These are phyloP conservation scores for Ophiocordyceps sinensis DNA, from an alignment of 2,329 filamentous ascomycete genomes.

Conservation along the genomic window DNA sequence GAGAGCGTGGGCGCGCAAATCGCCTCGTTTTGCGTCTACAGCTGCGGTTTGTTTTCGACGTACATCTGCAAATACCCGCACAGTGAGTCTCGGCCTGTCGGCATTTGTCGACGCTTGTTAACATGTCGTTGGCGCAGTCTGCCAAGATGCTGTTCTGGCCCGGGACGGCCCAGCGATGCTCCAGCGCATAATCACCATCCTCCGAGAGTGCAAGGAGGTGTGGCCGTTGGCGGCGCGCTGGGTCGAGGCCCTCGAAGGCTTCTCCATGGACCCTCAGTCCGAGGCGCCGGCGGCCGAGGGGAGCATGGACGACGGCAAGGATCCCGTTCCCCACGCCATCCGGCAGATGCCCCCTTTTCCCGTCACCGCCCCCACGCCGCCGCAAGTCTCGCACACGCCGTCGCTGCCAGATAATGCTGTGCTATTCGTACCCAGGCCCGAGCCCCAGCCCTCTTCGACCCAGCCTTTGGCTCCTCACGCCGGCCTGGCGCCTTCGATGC, in stretches of 20 bases:
- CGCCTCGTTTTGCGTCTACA: conserved; percentile 39
- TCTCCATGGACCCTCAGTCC: conserved; percentile 28
- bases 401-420: conserved; percentile 6
- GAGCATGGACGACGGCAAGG: conserved; percentile 34
- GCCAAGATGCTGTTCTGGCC: conserved; percentile 23
- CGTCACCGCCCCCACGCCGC: conserved; percentile 1
- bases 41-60: conserved; percentile 35
- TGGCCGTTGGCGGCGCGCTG: conserved; percentile 40
- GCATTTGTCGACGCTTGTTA: neutral
- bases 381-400: neutral
- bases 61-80: conserved; percentile 37
- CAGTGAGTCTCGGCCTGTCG: conserved; percentile 18
- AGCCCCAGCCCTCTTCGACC: conserved; percentile 9
- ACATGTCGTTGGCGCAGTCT: conserved; percentile 17
- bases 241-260: conserved; percentile 33
- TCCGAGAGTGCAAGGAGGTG: conserved; percentile 32
- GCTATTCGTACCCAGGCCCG: conserved; percentile 8
- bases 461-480: conserved; percentile 5
- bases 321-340: conserved; percentile 14
- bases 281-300: conserved; percentile 24
- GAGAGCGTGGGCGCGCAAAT: conserved; percentile 39
- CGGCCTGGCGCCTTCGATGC: neutral
- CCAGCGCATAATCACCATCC: conserved; percentile 26
- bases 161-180: conserved; percentile 31
- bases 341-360: conserved; percentile 6